phyloP scores from a whole-genome alignment of 2,329 filamentous ascomycete genomes.

The Chaetomiaceae sp. region DNA sequence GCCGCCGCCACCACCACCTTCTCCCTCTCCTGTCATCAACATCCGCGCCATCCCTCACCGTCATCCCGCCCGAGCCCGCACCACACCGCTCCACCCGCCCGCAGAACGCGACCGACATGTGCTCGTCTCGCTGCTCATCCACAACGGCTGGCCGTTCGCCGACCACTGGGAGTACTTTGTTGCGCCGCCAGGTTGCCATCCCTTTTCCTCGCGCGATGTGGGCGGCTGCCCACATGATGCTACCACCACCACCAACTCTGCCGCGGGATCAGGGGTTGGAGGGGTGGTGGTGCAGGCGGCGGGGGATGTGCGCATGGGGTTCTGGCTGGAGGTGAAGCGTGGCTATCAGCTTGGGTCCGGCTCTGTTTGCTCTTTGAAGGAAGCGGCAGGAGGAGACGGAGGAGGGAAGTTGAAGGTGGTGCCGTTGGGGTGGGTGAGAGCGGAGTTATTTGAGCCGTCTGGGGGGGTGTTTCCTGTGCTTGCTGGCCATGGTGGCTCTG shows the following conservation, averaged over 20 bases:
- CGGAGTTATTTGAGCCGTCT: background rate
- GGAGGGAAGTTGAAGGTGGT: no score
- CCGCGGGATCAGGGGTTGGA: no score
- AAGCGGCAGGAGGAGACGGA: background rate
- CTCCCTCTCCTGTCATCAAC: no score
- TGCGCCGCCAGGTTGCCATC: no score
- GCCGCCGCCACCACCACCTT: no score
- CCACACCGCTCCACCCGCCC: background rate
- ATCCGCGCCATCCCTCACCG: no score
- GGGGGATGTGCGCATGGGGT: conserved; percentile 8
- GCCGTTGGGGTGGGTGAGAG: conserved; percentile 7
- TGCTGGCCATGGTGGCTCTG: no score
- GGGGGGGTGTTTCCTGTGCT: background rate
- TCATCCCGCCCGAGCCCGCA: no score
- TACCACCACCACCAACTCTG: no score
- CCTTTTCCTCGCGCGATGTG: background rate
- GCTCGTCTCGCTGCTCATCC: conserved; percentile 12
- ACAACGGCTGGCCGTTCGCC: conserved; percentile 17
- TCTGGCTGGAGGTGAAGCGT: conserved; percentile 12
- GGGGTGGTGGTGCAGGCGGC: conserved; percentile 9
- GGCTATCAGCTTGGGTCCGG: no score
- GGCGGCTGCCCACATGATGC: no score
- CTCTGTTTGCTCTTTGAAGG: background rate
- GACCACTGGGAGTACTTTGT: conserved; percentile 19
- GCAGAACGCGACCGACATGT: background rate